Percentiles rank a stretch among this genome's conserved stretches.
These are phyloP conservation scores for Fusarium marasasianum DNA, from an alignment of 2,329 filamentous ascomycete species.

Conservation along the genomic window DNA sequence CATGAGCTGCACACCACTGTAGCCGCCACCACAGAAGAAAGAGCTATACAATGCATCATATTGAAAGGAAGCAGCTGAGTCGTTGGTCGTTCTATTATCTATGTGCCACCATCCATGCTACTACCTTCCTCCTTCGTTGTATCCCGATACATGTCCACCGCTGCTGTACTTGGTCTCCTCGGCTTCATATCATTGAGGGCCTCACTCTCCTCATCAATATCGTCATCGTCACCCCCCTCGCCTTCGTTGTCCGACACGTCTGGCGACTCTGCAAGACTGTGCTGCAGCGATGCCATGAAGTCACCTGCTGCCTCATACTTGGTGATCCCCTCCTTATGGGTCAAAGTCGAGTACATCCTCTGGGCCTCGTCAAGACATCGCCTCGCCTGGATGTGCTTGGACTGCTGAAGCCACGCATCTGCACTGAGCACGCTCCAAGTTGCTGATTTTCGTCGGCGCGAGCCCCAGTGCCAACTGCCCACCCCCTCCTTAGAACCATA, in stretches of 20 bases:
- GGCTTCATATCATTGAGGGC: constrained; percentile 61
- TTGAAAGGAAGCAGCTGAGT: neutral
- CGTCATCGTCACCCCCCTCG: constrained; percentile 56
- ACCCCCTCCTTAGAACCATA: constrained; percentile 78
- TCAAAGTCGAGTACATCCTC: constrained; percentile 61
- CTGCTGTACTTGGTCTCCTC: constrained; percentile 65
- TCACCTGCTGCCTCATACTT: constrained; percentile 61
- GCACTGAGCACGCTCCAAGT: constrained; percentile 88
- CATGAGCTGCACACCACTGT: neutral
- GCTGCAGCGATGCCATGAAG: constrained; percentile 63
- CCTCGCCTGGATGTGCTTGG: constrained; percentile 81
- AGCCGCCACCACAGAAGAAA: neutral
- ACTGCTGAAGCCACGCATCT: constrained; percentile 82
- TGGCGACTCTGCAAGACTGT: constrained; percentile 59
- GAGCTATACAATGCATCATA: neutral
- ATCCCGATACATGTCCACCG: constrained; percentile 57
- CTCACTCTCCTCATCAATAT: constrained; percentile 64
- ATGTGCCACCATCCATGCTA: constrained; percentile 32
- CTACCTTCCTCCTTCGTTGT: constrained; percentile 33
- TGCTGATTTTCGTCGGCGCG: constrained; percentile 82
- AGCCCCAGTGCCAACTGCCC: constrained; percentile 74
- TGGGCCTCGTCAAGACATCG: constrained; percentile 77
- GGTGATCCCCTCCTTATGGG: constrained; percentile 60
- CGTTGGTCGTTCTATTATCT: constrained; percentile 49
- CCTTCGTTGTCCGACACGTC: constrained; percentile 45